phyloP scores from a whole-genome alignment of 1,139 yeast genomes.

The Blastobotrys petasosporus region DNA sequence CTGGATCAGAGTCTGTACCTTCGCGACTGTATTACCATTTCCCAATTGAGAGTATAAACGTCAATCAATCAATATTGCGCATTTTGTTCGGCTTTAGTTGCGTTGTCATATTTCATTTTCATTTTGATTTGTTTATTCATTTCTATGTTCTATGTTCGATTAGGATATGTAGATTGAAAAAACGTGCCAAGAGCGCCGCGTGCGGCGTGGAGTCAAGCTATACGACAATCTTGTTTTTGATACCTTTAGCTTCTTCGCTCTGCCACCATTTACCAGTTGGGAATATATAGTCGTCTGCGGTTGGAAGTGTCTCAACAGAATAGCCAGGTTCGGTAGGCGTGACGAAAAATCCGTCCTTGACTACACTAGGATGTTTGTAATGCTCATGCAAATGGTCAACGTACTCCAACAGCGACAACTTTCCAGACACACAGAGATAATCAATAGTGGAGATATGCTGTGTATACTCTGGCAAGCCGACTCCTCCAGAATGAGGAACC shows the following conservation, averaged over 20 bases:
- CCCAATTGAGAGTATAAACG: no score
- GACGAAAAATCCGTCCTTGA: constrained; percentile 35
- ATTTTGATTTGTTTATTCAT: no score
- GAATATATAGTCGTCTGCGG: constrained; percentile 32
- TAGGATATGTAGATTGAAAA: no score
- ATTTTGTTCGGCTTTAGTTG: no score
- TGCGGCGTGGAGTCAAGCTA: neutral
- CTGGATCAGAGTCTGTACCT: no score
- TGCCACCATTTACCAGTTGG: constrained; percentile 38
- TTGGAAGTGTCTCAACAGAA: constrained; percentile 35
- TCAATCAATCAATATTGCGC: no score
- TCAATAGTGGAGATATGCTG: constrained; percentile 39
- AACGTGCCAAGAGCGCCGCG: no score
- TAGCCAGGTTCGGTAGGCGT: constrained; percentile 38
- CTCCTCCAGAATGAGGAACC: constrained; percentile 41
- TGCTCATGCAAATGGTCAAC: constrained; percentile 35
- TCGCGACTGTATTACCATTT: no score
- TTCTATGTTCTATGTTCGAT: no score
- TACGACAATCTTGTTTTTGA: constrained; percentile 6
- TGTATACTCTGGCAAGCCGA: constrained; percentile 40
- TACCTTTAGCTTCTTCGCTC: constrained; percentile 8
- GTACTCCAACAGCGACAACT: constrained; percentile 31
- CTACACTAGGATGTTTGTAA: constrained; percentile 33
- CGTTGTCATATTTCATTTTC: no score
- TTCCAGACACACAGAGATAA: constrained; percentile 35